Evolutionary conservation across 140 eudicot species (phyloP), one percentile per base, ranked within the genome.

Genomic region (Artemisia princeps): DNA sequence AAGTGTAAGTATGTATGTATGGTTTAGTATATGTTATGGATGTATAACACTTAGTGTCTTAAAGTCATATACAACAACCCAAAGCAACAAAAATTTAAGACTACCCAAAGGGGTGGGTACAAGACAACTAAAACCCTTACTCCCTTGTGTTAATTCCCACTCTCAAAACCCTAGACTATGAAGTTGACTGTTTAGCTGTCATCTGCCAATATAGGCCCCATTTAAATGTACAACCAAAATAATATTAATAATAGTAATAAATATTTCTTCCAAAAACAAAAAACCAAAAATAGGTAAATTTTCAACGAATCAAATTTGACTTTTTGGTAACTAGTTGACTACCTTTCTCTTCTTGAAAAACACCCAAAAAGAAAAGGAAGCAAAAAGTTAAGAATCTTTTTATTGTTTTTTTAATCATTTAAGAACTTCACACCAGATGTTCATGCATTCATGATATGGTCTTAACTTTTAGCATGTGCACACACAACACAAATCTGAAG

Each of bases 101-200:
- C 75, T 77, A 67, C 79, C 76, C 65, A 53, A 79, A 73, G 70
- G 72, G 77, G 88, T 80, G 80, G 86, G 86, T 82, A 75, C 70
- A 74, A 50, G 77, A 79, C 86, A 82, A 73, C 84, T 78, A 79
- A 77, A 76, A 78, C 73, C 82, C 86, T 79, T 72, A 74, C 77
- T 79, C 57, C 80, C 74, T 75, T 65, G 74, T 52, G 57, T 72
- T 66, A 78, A 70, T 73, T 52, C 76, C 69, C 73, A 57, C 75
- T 70, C 80, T 20, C 23, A 74, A 78, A 82, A 82, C 81, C 86
- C 83, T 78, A 82, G 65, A 52, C 17, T 65, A 67, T 70, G 73
- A 73, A 59, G 80, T 79, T 82, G 83, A 85, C 83, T 53, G 67
- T 69, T 68, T 81, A 79, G 91, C 87, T 77, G 79, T 84, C 78